phyloP scores from a whole-genome alignment of 164 flowering plant species.

The Vitis riparia region DNA sequence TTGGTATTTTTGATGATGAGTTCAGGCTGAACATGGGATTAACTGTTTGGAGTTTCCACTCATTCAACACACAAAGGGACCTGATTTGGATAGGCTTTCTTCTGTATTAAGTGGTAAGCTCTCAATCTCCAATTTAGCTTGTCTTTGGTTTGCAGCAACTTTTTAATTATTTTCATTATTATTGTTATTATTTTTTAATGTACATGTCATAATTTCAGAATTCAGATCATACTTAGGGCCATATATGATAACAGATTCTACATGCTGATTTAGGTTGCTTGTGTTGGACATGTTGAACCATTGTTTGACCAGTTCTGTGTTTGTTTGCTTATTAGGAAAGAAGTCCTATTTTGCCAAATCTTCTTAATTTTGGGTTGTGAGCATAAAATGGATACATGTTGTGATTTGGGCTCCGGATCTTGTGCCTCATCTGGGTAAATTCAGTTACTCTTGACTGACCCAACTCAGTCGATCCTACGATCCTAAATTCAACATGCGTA shows the following conservation, averaged over 20 bases:
- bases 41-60: constrained; percentile 90
- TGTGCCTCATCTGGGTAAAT: neutral
- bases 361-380: neutral
- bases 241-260: neutral
- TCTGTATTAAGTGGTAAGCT: constrained; percentile 55
- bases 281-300: neutral
- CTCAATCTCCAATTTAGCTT: neutral
- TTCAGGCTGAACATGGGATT: constrained; percentile 69
- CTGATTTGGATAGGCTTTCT: constrained; percentile 68
- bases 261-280: neutral
- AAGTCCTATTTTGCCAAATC: neutral
- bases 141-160: neutral
- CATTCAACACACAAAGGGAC: constrained; percentile 76
- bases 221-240: too few species aligned
- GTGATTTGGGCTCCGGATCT: neutral
- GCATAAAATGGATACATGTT: neutral
- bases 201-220: too few species aligned
- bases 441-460: neutral
- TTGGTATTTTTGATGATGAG: constrained; percentile 1
- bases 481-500: too few species aligned
- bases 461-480: too few species aligned
- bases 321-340: neutral
- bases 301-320: neutral
- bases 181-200: neutral
- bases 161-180: neutral